Conservation (phyloP, 768 basidiomycete genomes). For the Podaxis carcinomalis region DNA sequence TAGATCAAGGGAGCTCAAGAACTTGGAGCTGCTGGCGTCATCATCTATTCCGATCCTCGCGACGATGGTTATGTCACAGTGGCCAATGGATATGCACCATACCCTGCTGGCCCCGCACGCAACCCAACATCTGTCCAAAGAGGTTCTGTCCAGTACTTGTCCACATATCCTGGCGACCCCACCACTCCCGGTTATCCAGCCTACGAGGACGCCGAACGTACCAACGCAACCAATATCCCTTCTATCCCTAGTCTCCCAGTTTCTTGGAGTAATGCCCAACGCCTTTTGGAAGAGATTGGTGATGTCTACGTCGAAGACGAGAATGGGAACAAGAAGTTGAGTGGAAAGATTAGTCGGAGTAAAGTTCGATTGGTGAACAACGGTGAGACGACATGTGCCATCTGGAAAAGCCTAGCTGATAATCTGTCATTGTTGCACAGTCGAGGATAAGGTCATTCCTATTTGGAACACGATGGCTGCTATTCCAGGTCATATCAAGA, state of each 20-base stretch:
- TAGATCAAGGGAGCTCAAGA: slow-evolving; percentile 83
- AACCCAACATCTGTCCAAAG: slow-evolving; percentile 83
- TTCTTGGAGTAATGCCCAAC: slow-evolving; percentile 79
- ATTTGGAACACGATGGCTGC: slow-evolving; percentile 86
- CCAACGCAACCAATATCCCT: slow-evolving; percentile 57
- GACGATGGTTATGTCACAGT: slow-evolving; percentile 80
- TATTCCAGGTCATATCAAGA: slow-evolving; percentile 77
- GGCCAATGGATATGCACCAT: slow-evolving; percentile 70
- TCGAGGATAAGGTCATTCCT: slow-evolving; percentile 76
- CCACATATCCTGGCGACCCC: slow-evolving; percentile 69
- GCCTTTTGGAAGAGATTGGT: slow-evolving; percentile 55
- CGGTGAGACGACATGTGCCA: slow-evolving; percentile 27
- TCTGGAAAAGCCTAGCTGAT: not conserved
- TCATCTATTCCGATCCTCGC: slow-evolving; percentile 84
- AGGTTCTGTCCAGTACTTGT: slow-evolving; percentile 75
- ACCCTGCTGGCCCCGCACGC: slow-evolving; percentile 86
- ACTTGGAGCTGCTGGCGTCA: slow-evolving; percentile 67
- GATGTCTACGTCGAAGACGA: slow-evolving; percentile 26
- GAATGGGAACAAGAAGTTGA: slow-evolving; percentile 32
- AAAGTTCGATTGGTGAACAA: slow-evolving; percentile 52
- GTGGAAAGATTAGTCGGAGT: slow-evolving; percentile 44
- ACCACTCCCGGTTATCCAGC: slow-evolving; percentile 87
- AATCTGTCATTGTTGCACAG: slow-evolving; percentile 26
- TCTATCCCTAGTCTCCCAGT: slow-evolving; percentile 86
- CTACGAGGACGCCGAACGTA: slow-evolving; percentile 74